Percentiles rank a stretch among this genome's conserved stretches.
Evolutionary conservation across 2,329 filamentous ascomycete genomes (phyloP).

Genomic region (Fusarium chlamydosporum): DNA sequence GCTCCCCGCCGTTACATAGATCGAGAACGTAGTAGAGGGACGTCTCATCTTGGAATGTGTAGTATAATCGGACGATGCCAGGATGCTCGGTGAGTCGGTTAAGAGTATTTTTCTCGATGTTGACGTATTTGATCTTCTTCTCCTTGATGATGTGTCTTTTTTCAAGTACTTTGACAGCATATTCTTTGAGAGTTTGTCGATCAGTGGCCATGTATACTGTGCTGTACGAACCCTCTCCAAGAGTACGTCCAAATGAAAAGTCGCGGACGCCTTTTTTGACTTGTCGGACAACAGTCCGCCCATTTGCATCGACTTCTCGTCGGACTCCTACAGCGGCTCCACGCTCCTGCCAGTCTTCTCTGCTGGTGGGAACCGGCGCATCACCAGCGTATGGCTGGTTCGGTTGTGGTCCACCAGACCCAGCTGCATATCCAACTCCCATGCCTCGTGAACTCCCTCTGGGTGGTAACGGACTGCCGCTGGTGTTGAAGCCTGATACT

Average conservation of each 20-base stretch:
- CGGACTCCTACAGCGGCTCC: constrained; percentile 89
- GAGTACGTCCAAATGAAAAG: constrained; percentile 90
- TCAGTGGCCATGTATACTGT: constrained; percentile 95
- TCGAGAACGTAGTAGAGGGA: constrained; percentile 98
- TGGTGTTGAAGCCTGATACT: constrained; percentile 59
- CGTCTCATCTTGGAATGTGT: constrained; percentile 97
- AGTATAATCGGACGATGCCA: constrained; percentile 95
- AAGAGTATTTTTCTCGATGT: constrained; percentile 98
- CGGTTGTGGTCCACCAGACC: constrained; percentile 30
- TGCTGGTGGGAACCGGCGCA: constrained; percentile 67
- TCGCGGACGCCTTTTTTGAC: constrained; percentile 98
- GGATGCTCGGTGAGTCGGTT: constrained; percentile 97
- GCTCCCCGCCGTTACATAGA: constrained; percentile 90
- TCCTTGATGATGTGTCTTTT: constrained; percentile 99
- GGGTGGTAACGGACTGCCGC: constrained; percentile 76
- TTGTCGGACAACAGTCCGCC: constrained; percentile 82
- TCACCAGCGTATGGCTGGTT: constrained; percentile 57
- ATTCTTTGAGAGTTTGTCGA: constrained; percentile 93
- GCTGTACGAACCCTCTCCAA: constrained; percentile 98
- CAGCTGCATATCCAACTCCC: constrained; percentile 67
- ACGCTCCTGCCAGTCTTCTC: constrained; percentile 95
- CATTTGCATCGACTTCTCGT: constrained; percentile 87
- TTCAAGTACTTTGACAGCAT: constrained; percentile 97
- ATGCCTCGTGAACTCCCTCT: constrained; percentile 82
- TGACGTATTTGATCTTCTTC: constrained; percentile 99